These are phyloP conservation scores for Phaeolepiota aurea DNA, from an alignment of 768 basidiomycete species.

Conservation along the genomic window DNA sequence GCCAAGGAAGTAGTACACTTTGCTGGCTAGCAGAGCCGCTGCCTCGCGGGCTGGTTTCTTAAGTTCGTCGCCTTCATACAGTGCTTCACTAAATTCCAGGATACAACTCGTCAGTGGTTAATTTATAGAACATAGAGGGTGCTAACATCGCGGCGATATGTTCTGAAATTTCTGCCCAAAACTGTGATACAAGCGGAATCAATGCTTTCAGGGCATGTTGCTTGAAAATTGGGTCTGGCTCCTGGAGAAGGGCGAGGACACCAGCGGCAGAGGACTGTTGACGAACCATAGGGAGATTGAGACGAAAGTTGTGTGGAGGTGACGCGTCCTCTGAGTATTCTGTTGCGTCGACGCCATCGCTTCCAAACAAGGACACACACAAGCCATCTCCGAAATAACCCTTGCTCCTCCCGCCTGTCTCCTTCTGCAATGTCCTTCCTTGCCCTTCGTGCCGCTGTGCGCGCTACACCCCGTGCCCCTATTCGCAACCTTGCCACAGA, in stretches of 20 bases:
- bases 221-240: slow-evolving; percentile 82
- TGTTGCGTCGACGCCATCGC: slow-evolving; percentile 7
- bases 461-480: slow-evolving; percentile 24
- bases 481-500: slow-evolving; percentile 31
- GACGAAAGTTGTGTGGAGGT: slow-evolving; percentile 23
- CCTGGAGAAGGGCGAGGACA: slow-evolving; percentile 84
- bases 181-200: slow-evolving; percentile 79
- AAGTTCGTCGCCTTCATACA: slow-evolving; percentile 80
- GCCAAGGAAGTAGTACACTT: slow-evolving; percentile 95
- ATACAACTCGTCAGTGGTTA: slow-evolving; percentile 7
- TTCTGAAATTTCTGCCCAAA: slow-evolving; percentile 99
- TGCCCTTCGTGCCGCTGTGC: slow-evolving; percentile 38
- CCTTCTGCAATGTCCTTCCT: slow-evolving; percentile 37
- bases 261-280: slow-evolving; percentile 81
- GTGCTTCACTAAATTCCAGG: slow-evolving; percentile 58
- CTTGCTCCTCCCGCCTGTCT: slow-evolving; percentile 11
- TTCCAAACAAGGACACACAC: slow-evolving; percentile 22
- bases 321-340: slow-evolving; percentile 34
- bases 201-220: slow-evolving; percentile 86
- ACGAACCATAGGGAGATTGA: slow-evolving; percentile 48
- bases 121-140: slow-evolving; percentile 6
- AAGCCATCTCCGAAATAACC: slow-evolving; percentile 26
- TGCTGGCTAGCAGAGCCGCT: slow-evolving; percentile 91
- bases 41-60: slow-evolving; percentile 66
- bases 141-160: slow-evolving; percentile 81